Percentiles rank a stretch among this genome's conserved stretches.
These are phyloP conservation scores for Caloboletus firmus DNA, from an alignment of 1,284 basidiomycete species.

Conservation along the genomic window DNA sequence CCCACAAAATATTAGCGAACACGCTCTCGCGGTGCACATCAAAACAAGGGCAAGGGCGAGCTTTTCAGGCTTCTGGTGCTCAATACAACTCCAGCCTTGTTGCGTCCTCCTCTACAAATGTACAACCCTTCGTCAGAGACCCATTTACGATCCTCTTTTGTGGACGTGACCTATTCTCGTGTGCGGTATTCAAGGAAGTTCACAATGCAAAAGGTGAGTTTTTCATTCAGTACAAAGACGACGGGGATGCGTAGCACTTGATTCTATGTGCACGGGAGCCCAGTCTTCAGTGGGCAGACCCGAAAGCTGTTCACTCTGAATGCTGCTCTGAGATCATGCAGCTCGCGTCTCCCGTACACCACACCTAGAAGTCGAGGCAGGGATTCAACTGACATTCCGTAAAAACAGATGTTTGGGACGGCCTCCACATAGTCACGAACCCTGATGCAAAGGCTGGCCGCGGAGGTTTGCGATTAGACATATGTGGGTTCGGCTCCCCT, in stretches of 20 bases:
- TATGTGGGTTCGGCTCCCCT: conserved; percentile 20
- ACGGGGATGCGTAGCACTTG: neutral
- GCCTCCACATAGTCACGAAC: conserved; percentile 44
- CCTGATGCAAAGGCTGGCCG: conserved; percentile 44
- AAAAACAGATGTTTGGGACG: conserved; percentile 30
- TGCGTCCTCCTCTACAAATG: neutral
- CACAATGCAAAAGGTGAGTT: conserved; percentile 41
- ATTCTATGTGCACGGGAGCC: neutral
- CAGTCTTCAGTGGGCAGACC: neutral
- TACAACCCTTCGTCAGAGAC: conserved; percentile 4
- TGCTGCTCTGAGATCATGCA: neutral
- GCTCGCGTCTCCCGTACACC: neutral
- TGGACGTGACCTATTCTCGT: conserved; percentile 61
- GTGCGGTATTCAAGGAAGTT: conserved; percentile 44
- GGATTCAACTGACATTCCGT: conserved; percentile 10
- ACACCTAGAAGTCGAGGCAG: neutral
- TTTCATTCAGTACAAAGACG: neutral
- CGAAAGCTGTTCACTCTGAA: neutral
- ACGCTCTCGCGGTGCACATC: neutral
- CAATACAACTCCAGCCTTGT: neutral
- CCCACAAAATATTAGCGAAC: neutral
- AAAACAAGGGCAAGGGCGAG: neutral
- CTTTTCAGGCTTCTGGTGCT: neutral
- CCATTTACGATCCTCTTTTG: conserved; percentile 53
- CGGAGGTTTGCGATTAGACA: conserved; percentile 31